Base-by-base conservation (phyloP, 345 rosid species). In the Linum tenue region DNA sequence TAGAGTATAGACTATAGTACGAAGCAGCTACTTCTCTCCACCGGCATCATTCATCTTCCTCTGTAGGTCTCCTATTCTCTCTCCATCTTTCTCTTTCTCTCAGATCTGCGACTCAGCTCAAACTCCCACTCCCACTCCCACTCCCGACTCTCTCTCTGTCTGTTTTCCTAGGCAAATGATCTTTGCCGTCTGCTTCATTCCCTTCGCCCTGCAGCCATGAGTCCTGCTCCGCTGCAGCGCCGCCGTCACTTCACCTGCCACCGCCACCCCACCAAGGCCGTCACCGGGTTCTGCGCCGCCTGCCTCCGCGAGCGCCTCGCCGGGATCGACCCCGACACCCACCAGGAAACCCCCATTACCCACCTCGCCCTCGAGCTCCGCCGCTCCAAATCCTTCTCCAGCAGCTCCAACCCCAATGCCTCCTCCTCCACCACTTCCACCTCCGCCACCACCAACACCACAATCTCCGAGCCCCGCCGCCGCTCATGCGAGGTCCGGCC, bases 271-370 rank as follows among this genome's bases (percentile, higher is more conserved):
- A 16, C 74, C 59, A 72, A 73, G 39, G 79, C 92, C 57, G 63
- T 83, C 65, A 76, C 78, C 51, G 90, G 86, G 44, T 80, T 82
- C 68, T 90, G 97, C 68, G 81, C 94, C 41, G 66, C 84, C 57
- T 90, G 95, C 62, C 97, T 87, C 78, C 74, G 85, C n/a, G 91
- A 90, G 60, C 94, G 94, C 48, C 95, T 90, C 58, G 75, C 85
- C 70, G 79, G 75, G 64, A 80, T 87, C 40, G 84, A 83, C 67
- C 81, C 84, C 55, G 72, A 77, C 70, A 65, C 72, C 67, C 66
- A 66, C 76, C 72, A 35, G 50, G 65, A 67, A 59, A 11, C 60
- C 76, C 69, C 75, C 58, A 6, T 63, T 15, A 74, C 63, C 57
- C 59, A 65, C 11, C 63, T 75, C 41, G 69, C 71, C 56, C 69